Evolutionary conservation across 371 early-diverging fungal species (phyloP).

Genomic region (Syncephalastrum sp.): DNA sequence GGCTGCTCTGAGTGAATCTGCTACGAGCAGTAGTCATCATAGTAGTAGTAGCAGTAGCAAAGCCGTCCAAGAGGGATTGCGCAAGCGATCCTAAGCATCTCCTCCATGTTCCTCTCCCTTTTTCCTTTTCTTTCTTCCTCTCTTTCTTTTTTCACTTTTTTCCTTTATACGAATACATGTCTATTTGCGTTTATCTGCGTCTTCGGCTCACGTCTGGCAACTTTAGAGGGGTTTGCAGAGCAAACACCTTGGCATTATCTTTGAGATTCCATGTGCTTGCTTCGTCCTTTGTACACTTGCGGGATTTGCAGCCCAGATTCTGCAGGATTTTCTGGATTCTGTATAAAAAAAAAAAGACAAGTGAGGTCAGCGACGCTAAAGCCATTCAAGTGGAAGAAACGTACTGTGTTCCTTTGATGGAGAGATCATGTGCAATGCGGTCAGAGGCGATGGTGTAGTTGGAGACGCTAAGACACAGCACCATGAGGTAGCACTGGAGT

Average conservation of each 20-base stretch:
- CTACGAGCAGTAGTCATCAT: too few species aligned
- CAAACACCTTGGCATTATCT: conserved; percentile 27
- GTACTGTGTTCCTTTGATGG: conserved; percentile 48
- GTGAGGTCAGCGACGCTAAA: neutral
- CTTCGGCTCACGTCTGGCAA: conserved; percentile 37
- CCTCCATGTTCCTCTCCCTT: neutral
- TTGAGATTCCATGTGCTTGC: conserved; percentile 24
- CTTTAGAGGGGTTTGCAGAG: conserved; percentile 37
- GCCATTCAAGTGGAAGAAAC: neutral
- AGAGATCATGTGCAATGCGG: conserved; percentile 66
- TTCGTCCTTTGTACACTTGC: conserved; percentile 20
- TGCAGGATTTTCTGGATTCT: conserved; percentile 23
- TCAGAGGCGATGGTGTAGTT: conserved; percentile 65
- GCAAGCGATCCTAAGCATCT: neutral
- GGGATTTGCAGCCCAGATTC: conserved; percentile 62
- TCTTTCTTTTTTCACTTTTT: neutral
- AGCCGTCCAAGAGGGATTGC: too few species aligned
- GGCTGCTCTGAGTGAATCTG: too few species aligned
- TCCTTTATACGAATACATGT: neutral
- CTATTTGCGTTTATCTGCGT: conserved; percentile 15
- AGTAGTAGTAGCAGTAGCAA: too few species aligned
- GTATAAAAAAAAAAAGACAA: neutral
- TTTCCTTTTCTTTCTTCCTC: neutral
- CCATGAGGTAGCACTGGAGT: conserved; percentile 75
- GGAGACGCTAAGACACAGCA: conserved; percentile 68